Conservation (phyloP, 2,329 filamentous ascomycete genomes). For the Beauveria pseudobassiana region DNA sequence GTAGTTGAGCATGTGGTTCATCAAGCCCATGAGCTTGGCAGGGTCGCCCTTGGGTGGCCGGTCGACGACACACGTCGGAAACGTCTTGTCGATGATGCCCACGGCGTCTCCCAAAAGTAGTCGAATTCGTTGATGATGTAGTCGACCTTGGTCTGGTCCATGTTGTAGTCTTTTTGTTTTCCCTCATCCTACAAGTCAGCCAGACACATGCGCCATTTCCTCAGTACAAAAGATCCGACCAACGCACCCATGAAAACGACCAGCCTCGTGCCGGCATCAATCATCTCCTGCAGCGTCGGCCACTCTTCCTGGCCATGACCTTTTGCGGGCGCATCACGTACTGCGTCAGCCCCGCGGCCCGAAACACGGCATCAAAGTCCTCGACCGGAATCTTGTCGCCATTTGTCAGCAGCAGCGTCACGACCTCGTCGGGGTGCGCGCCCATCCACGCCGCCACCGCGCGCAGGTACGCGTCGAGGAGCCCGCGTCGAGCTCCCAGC, state of each 20-base stretch:
- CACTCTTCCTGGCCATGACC: slow-evolving; percentile 41
- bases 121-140: slow-evolving; percentile 59
- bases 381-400: slow-evolving; percentile 48
- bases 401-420: slow-evolving; percentile 58
- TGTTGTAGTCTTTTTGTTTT: slow-evolving; percentile 49
- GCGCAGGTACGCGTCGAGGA: slow-evolving; percentile 46
- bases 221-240: not conserved
- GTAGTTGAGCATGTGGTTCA: slow-evolving; percentile 29
- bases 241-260: slow-evolving; percentile 61
- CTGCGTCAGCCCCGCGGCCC: slow-evolving; percentile 44
- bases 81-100: slow-evolving; percentile 51
- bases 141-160: slow-evolving; percentile 41
- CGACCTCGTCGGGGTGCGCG: slow-evolving; percentile 50
- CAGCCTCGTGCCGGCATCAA: slow-evolving; percentile 54
- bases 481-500: slow-evolving; percentile 51
- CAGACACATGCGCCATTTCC: not conserved
- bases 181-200: not conserved
- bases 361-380: slow-evolving; percentile 48
- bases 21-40: slow-evolving; percentile 35
- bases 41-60: slow-evolving; percentile 43
- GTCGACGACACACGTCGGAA: slow-evolving; percentile 59
- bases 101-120: slow-evolving; percentile 67
- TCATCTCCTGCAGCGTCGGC: slow-evolving; percentile 64
- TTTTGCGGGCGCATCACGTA: slow-evolving; percentile 47
- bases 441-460: slow-evolving; percentile 55